phyloP scores from a whole-genome alignment of 2,329 filamentous ascomycete genomes.

The Knufia fluminis region DNA sequence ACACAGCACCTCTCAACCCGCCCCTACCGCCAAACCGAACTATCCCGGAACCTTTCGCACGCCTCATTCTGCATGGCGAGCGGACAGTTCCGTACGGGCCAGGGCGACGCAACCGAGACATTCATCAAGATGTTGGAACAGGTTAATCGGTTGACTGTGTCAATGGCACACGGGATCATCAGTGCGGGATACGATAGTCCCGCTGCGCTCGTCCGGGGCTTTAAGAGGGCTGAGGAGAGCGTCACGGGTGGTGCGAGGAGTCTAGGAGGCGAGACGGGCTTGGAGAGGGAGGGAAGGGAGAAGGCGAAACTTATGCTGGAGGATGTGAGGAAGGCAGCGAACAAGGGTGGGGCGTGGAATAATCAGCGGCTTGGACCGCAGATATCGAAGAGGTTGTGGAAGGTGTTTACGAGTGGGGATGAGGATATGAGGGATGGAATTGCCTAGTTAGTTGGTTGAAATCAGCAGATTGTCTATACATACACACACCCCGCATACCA shows the following conservation, averaged over 20 bases:
- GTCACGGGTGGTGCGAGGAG: neutral
- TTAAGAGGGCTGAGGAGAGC: conserved; percentile 34
- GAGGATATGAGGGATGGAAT: conserved; percentile 34
- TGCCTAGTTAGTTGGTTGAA: conserved; percentile 17
- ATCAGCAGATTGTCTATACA: too few species aligned
- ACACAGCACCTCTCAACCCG: conserved; percentile 71
- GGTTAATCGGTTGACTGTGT: conserved; percentile 60
- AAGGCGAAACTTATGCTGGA: conserved; percentile 55
- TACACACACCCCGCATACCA: too few species aligned
- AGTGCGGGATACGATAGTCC: conserved; percentile 49
- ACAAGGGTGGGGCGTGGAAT: conserved; percentile 37
- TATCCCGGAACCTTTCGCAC: conserved; percentile 41
- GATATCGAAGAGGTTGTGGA: conserved; percentile 39
- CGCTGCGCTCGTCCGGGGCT: conserved; percentile 47
- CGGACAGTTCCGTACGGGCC: conserved; percentile 64
- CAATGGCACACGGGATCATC: conserved; percentile 61
- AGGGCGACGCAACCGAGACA: conserved; percentile 51
- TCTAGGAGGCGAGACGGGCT: neutral
- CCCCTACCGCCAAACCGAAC: conserved; percentile 51
- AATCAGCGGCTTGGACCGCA: conserved; percentile 40
- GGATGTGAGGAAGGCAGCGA: conserved; percentile 46
- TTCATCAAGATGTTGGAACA: conserved; percentile 70
- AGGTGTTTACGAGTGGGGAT: conserved; percentile 41
- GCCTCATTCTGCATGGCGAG: conserved; percentile 68
- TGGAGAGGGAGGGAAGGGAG: conserved; percentile 9